Evolutionary conservation across 768 basidiomycete genomes (phyloP), one percentile per base, ranked within the genome.

Genomic region (Termitomyces titanicus): DNA sequence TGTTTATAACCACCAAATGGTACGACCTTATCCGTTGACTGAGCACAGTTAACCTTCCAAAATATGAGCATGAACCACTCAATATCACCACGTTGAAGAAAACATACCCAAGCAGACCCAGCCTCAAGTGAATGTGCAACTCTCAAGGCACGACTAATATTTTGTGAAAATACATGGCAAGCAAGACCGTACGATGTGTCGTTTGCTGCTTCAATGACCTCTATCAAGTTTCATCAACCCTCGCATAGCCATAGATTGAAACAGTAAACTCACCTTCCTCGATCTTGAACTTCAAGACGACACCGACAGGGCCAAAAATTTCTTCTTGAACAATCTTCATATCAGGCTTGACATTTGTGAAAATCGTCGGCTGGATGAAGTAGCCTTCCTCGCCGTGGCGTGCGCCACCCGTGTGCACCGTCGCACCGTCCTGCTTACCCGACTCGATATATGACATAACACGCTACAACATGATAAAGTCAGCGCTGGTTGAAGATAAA

Each of bases 291-390:
- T 85, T 86, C 71, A 82, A 74, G 33, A 92, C 70, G 34, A 83
- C 85, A 53, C 81, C 80, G 40, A 91, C 88, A 27, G 90, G 89
- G 9, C 89, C 89, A 61, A 91, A 89, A 56, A 89, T 88, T 66
- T 91, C 82, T 59, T 86, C 85, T 43, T 65, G 66, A 10, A 85
- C 81, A 51, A 90, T 88, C 67, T 79, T 83, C 83, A 88, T 88
- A 29, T 83, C 79, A 0, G 79, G 75, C 33, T 70, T 77, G 37
- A 78, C 77, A 60, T 88, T 75, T 9, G 83, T 80, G 68, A 91
- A 86, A 60, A 91, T 73, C 3, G 91, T 92, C 1, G 85, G 90
- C 51, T 70, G 58, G 53, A 92, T 79, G 66, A 83, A 91, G 74
- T 77, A 90, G 17, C 90, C 90, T 59, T 85, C 76, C 0, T 61